Conservation (phyloP, 164 flowering plant genomes). For the Aristolochia contorta region DNA sequence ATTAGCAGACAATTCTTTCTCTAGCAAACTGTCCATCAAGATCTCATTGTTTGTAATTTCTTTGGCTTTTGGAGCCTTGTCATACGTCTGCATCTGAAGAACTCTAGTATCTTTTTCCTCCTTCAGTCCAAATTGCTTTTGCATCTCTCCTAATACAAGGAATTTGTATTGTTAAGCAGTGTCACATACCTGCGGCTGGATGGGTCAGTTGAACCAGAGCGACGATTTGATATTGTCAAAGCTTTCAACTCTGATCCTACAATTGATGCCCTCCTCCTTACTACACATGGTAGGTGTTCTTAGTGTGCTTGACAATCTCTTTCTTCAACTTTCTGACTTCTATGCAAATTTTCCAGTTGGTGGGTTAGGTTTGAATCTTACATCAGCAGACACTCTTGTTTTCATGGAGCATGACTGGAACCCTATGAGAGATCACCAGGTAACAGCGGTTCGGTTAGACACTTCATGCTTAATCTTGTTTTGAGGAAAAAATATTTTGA, state of each 20-base stretch:
- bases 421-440: constrained; percentile 99
- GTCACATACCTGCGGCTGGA: constrained; percentile 90
- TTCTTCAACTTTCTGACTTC: constrained; percentile 1
- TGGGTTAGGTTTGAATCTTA: constrained; percentile 95
- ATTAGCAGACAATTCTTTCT: too few relatives aligned
- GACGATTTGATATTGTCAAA: constrained; percentile 93
- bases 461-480: background rate
- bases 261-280: constrained; percentile 84
- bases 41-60: too few relatives aligned
- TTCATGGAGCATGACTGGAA: constrained; percentile 99
- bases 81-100: too few relatives aligned
- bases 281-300: constrained; percentile 75
- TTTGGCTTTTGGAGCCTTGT: too few relatives aligned
- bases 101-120: too few relatives aligned
- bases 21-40: too few relatives aligned
- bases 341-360: constrained; percentile 61
- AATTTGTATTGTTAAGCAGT: constrained; percentile 24
- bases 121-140: too few relatives aligned
- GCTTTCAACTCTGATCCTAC: constrained; percentile 98
- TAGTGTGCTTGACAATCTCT: background rate
- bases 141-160: too few relatives aligned
- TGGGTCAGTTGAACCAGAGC: constrained; percentile 91
- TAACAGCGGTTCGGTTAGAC: constrained; percentile 9
- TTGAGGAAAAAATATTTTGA: background rate
- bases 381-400: constrained; percentile 95